Conservation (phyloP, 257 asterid genomes). For the Penstemon barbatus region DNA sequence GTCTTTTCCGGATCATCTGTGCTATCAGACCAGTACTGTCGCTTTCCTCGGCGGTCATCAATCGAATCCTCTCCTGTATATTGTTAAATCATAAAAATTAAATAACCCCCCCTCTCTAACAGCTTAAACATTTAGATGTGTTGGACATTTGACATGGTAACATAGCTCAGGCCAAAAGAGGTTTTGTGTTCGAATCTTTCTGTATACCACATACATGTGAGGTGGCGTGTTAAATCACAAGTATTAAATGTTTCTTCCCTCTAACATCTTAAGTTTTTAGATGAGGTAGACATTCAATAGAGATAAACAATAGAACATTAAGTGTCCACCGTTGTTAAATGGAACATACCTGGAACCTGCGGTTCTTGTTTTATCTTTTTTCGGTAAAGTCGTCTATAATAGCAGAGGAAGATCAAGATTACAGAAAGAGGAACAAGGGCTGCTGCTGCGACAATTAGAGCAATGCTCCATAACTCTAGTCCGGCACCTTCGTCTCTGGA, state of each 20-base stretch:
- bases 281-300: too few species aligned
- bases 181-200: too few species aligned
- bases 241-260: too few species aligned
- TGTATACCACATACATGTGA: too few species aligned
- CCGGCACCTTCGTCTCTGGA: constrained; percentile 21
- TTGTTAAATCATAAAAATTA: background rate
- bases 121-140: too few species aligned
- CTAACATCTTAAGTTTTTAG: too few species aligned
- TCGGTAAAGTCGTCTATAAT: constrained; percentile 27
- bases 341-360: constrained; percentile 40
- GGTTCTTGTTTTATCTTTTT: constrained; percentile 26
- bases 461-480: constrained; percentile 50
- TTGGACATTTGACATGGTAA: too few species aligned
- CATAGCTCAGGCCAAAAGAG: too few species aligned
- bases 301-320: too few species aligned
- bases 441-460: constrained; percentile 50
- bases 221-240: too few species aligned
- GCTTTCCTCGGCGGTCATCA: constrained; percentile 27
- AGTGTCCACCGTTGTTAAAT: background rate
- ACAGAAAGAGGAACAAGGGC: constrained; percentile 31
- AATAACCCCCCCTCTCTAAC: background rate
- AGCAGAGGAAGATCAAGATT: constrained; percentile 39
- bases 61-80: constrained; percentile 34
- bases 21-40: constrained; percentile 39
- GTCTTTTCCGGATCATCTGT: constrained; percentile 46